Evolutionary conservation across 306 rosid genomes (phyloP).

Genomic region (Cucurbita maxima): DNA sequence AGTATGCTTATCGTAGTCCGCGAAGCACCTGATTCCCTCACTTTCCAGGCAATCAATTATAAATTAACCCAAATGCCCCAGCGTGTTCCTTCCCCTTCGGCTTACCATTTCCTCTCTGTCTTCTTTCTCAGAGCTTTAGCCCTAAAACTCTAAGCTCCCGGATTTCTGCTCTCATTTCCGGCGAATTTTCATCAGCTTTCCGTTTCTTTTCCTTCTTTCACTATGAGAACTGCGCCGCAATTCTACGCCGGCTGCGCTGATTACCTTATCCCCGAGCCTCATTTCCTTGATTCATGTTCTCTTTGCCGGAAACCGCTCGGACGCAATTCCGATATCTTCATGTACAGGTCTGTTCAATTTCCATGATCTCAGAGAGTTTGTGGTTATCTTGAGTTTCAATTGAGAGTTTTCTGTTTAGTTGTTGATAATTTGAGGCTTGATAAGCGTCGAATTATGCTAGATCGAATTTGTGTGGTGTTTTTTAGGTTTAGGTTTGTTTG

Average conservation of each 20-base stretch:
- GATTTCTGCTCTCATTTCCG: background rate
- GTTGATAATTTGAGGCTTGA: background rate
- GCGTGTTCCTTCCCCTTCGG: background rate
- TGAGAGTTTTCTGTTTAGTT: background rate
- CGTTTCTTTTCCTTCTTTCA: background rate
- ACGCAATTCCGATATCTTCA: conserved; percentile 61
- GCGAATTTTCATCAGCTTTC: background rate
- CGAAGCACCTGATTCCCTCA: background rate
- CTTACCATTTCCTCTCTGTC: background rate
- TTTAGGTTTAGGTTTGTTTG: background rate
- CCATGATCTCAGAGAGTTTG: background rate
- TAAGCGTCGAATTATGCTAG: background rate
- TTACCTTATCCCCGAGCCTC: conserved; percentile 29
- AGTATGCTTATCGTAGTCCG: background rate
- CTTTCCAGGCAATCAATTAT: background rate
- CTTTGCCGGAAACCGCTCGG: conserved; percentile 66
- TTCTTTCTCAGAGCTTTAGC: background rate
- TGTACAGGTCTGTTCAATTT: conserved; percentile 55
- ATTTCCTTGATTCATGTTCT: conserved; percentile 75
- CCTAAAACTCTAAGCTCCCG: background rate
- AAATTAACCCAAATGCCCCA: background rate
- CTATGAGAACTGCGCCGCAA: conserved; percentile 37
- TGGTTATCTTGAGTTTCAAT: background rate
- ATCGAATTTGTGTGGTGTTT: background rate
- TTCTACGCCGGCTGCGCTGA: conserved; percentile 33